Percentiles rank a stretch among this genome's conserved stretches.
Evolutionary conservation across 106 monocot species (phyloP).

Genomic region (Amphibolis antarctica): DNA sequence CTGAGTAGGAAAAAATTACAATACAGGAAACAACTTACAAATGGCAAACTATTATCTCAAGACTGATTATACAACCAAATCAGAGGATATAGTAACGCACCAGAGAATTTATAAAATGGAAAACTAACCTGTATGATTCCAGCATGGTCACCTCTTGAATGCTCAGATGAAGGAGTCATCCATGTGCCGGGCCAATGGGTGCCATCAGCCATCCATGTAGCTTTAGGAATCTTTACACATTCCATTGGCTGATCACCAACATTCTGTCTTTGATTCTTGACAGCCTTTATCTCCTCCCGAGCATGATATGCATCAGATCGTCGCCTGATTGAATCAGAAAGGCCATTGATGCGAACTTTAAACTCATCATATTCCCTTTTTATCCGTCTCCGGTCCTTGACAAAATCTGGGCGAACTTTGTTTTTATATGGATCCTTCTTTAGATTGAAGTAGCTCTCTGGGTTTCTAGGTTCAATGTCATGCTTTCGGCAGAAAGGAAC

Average conservation of each 20-base stretch:
- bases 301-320: slow-evolving; percentile 80
- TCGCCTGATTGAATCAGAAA: slow-evolving; percentile 72
- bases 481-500: slow-evolving; percentile 92
- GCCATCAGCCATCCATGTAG: slow-evolving; percentile 94
- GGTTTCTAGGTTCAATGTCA: slow-evolving; percentile 72
- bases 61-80: background rate
- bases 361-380: slow-evolving; percentile 97
- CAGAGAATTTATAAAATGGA: background rate
- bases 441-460: slow-evolving; percentile 67
- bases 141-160: slow-evolving; percentile 51
- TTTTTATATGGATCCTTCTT: slow-evolving; percentile 77
- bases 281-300: slow-evolving; percentile 72
- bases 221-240: slow-evolving; percentile 59
- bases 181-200: slow-evolving; percentile 93
- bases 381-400: slow-evolving; percentile 58
- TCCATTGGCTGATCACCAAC: slow-evolving; percentile 37
- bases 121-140: slow-evolving; percentile 71
- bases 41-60: too few relatives aligned
- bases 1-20: too few relatives aligned
- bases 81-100: background rate
- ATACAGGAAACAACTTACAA: too few relatives aligned
- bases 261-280: slow-evolving; percentile 51
- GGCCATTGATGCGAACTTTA: slow-evolving; percentile 73
- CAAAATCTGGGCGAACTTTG: slow-evolving; percentile 71
- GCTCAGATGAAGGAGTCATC: slow-evolving; percentile 40